A percentile compares a stretch with the other conserved stretches of the same genome.
These are phyloP conservation scores for Paramecium biaurelia DNA, from an alignment of 73 alveolate genomes.

Conservation along the genomic window DNA sequence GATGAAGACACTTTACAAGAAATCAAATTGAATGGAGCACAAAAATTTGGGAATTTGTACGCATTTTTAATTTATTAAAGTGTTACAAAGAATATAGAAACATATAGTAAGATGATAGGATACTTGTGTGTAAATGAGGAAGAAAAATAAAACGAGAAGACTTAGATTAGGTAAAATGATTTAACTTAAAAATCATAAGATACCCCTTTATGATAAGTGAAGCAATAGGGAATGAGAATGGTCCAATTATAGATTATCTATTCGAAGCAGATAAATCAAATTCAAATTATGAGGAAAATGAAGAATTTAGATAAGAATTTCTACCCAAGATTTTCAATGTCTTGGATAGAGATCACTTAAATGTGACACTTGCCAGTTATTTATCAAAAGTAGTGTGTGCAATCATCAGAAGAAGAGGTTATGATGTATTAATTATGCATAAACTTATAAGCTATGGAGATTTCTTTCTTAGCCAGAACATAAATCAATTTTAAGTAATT, in stretches of 20 bases:
- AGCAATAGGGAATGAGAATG: not conserved
- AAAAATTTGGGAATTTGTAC: slow-evolving; percentile 22
- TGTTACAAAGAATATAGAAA: not conserved
- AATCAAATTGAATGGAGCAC: not conserved
- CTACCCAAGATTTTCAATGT: not conserved
- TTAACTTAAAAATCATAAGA: not conserved
- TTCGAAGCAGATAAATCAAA: slow-evolving; percentile 14
- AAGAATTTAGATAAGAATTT: not conserved
- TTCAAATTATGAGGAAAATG: not conserved
- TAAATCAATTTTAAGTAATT: not conserved
- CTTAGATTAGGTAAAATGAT: slow-evolving; percentile 4
- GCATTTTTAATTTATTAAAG: not conserved
- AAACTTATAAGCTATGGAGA: not conserved
- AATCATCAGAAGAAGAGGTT: slow-evolving; percentile 30
- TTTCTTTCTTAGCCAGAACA: not conserved
- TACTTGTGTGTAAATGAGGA: not conserved
- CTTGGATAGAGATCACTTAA: slow-evolving; percentile 16
- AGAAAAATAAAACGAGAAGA: not conserved
- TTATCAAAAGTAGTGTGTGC: not conserved
- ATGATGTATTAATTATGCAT: not conserved
- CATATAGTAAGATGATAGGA: not conserved
- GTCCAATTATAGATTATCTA: not conserved
- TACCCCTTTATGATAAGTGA: slow-evolving; percentile 49
- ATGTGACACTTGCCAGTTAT: slow-evolving; percentile 47
- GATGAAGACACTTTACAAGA: slow-evolving; percentile 11